phyloP scores from a whole-genome alignment of 176 grass and related monocot species.

The Avena insularis region DNA sequence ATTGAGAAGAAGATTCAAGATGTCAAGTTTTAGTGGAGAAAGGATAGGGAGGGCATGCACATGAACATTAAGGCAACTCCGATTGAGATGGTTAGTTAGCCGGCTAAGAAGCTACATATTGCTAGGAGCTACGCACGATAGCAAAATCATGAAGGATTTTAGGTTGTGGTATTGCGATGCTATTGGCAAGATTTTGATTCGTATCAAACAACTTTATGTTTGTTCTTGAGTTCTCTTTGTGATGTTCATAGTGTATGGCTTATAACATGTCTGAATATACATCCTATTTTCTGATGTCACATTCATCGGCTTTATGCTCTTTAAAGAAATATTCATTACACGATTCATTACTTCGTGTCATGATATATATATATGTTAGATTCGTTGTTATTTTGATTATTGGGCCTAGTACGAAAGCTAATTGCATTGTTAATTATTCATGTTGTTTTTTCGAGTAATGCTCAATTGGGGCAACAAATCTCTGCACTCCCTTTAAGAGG shows the following conservation, averaged over 20 bases:
- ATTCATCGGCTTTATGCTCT: background rate
- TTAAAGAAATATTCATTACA: too few species aligned
- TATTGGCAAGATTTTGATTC: constrained; percentile 76
- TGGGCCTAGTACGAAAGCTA: background rate
- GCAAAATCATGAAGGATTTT: constrained; percentile 78
- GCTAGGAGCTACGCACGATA: constrained; percentile 74
- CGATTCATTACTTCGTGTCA: too few species aligned
- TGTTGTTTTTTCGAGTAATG: too few species aligned
- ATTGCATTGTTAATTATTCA: too few species aligned
- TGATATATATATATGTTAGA: background rate
- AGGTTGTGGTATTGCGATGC: constrained; percentile 80
- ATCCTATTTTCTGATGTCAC: background rate
- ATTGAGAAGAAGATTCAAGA: constrained; percentile 75
- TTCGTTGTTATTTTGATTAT: background rate
- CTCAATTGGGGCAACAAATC: too few species aligned
- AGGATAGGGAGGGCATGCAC: constrained; percentile 79
- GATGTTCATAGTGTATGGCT: background rate
- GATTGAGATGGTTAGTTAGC: constrained; percentile 79
- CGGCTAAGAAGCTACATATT: constrained; percentile 84
- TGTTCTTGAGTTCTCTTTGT: background rate
- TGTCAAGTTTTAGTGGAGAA: constrained; percentile 80
- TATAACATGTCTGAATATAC: background rate
- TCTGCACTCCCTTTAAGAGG: too few species aligned
- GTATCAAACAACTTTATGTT: constrained; percentile 78
- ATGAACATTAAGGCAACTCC: constrained; percentile 87